These are phyloP conservation scores for Acorus gramineus DNA, from an alignment of 106 monocot species.

Conservation along the genomic window DNA sequence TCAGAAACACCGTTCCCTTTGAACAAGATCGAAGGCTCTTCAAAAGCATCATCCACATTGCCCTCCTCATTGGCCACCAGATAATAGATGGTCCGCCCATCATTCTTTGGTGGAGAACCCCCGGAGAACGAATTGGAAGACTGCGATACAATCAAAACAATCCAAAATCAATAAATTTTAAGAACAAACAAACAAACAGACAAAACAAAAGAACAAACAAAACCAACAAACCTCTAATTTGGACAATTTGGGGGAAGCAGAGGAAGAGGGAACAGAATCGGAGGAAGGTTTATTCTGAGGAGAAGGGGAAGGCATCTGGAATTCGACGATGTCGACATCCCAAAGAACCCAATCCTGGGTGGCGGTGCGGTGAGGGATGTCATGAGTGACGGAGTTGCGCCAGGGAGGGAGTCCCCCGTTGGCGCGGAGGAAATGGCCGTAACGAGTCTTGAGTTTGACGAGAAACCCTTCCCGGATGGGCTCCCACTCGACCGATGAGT, in stretches of 20 bases:
- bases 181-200: not conserved
- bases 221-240: too few relatives aligned
- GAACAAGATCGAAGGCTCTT: conserved; percentile 28
- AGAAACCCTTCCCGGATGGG: conserved; percentile 60
- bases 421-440: conserved; percentile 57
- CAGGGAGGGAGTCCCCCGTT: conserved; percentile 81
- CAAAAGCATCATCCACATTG: conserved; percentile 25
- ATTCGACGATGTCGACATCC: conserved; percentile 12
- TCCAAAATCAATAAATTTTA: not conserved
- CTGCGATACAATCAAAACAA: conserved; percentile 20
- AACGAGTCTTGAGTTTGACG: conserved; percentile 43
- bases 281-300: not conserved
- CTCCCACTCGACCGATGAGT: conserved; percentile 94
- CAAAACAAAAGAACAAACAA: too few relatives aligned
- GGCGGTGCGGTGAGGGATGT: conserved; percentile 64
- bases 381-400: conserved; percentile 87
- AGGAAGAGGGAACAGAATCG: too few relatives aligned
- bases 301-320: not conserved
- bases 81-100: conserved; percentile 61
- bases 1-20: conserved; percentile 58
- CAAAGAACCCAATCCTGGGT: conserved; percentile 66
- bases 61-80: conserved; percentile 45
- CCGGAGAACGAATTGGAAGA: conserved; percentile 30
- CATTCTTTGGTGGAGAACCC: conserved; percentile 26
- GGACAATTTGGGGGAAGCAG: not conserved